These are phyloP conservation scores for Naganishia kalamii DNA, from an alignment of 768 basidiomycete genomes.

Conservation along the genomic window DNA sequence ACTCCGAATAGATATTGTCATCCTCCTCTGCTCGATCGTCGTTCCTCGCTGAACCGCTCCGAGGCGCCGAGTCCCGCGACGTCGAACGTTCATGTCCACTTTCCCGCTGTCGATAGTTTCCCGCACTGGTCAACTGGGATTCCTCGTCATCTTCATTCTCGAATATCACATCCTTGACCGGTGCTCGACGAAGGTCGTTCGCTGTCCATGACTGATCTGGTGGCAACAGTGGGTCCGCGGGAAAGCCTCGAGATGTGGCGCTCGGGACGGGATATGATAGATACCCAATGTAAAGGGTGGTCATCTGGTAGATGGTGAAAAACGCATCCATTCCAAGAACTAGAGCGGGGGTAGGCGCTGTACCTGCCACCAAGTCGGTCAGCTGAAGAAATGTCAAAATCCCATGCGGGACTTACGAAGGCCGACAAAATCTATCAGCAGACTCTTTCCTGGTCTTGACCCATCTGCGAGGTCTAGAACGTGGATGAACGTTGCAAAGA, in stretches of 20 bases:
- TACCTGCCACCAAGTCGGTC: neutral
- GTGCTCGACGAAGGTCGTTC: neutral
- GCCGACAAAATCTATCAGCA: conserved; percentile 15
- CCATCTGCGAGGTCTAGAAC: conserved; percentile 11
- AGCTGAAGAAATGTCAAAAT: neutral
- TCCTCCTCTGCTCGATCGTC: neutral
- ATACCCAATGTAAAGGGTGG: conserved; percentile 19
- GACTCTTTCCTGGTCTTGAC: neutral
- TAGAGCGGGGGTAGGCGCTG: neutral
- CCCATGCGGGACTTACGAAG: neutral
- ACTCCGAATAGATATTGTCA: neutral
- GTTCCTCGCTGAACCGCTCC: neutral
- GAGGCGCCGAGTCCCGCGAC: neutral
- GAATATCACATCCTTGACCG: conserved; percentile 7
- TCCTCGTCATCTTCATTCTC: conserved; percentile 11
- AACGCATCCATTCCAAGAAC: conserved; percentile 4
- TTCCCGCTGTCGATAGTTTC: neutral
- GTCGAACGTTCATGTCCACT: neutral
- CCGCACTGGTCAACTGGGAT: neutral
- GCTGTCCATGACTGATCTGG: neutral
- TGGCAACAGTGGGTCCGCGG: conserved; percentile 2
- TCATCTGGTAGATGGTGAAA: conserved; percentile 13
- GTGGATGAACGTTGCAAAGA: neutral
- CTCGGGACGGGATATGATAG: neutral
- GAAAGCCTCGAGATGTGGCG: neutral